Evolutionary conservation across 352 stramenopile genomes (phyloP).

Genomic region (Plasmopara muralis): DNA sequence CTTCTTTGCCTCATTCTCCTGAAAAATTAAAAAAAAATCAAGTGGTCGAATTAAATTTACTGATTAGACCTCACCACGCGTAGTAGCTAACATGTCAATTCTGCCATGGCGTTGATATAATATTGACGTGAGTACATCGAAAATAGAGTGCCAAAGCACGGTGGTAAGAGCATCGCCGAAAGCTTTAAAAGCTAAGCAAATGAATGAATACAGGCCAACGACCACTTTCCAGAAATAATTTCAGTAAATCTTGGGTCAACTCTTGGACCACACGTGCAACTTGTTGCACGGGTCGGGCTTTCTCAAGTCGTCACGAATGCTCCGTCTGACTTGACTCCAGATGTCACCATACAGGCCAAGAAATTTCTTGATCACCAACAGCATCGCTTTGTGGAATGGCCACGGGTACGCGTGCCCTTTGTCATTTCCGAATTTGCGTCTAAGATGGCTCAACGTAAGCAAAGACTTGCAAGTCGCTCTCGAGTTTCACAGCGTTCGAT

Average conservation of each 20-base stretch:
- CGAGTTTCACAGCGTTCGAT: constrained; percentile 19
- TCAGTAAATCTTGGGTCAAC: neutral
- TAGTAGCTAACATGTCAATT: neutral
- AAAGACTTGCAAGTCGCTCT: constrained; percentile 11
- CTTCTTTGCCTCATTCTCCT: neutral
- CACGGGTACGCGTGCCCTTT: constrained; percentile 2
- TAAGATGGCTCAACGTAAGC: constrained; percentile 11
- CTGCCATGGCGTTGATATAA: neutral
- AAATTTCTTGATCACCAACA: neutral
- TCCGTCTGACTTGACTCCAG: constrained; percentile 7
- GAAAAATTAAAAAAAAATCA: too few species aligned
- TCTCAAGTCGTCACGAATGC: constrained; percentile 3
- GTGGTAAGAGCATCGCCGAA: too few species aligned
- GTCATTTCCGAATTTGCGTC: constrained; percentile 21
- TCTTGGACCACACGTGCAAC: constrained; percentile 9
- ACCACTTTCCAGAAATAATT: neutral
- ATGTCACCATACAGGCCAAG: constrained; percentile 11
- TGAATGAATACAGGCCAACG: neutral
- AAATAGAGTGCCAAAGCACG: too few species aligned
- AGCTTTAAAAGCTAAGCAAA: too few species aligned
- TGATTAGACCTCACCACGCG: neutral
- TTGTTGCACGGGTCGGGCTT: neutral
- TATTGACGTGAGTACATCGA: neutral
- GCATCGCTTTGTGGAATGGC: constrained; percentile 1
- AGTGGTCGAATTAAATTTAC: too few species aligned